These are phyloP conservation scores for Fusarium humuli DNA, from an alignment of 2,329 filamentous ascomycete genomes.

Conservation along the genomic window DNA sequence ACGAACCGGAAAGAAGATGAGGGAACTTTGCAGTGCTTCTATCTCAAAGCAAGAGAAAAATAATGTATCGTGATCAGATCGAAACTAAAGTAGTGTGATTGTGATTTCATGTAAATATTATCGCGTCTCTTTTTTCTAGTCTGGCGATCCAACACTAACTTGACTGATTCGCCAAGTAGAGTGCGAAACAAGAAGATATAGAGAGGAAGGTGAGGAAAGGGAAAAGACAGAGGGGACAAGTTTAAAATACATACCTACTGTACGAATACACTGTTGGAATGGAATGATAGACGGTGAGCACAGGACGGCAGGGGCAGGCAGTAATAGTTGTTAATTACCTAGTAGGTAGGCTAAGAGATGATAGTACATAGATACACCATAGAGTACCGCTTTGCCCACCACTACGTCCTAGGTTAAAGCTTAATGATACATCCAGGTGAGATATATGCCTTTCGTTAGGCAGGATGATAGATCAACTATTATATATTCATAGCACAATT, in stretches of 20 bases:
- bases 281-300: conserved; percentile 12
- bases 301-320: conserved; percentile 1
- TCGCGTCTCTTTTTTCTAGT: not conserved
- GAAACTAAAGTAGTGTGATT: conserved; percentile 1
- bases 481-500: not conserved
- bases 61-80: not conserved
- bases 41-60: not conserved
- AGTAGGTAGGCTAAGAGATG: not conserved
- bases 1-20: conserved; percentile 1
- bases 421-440: not conserved
- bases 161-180: not conserved
- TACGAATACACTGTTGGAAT: conserved; percentile 9
- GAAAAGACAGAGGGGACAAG: not conserved
- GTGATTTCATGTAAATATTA: conserved; percentile 2
- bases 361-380: not conserved
- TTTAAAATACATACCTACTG: not conserved
- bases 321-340: not conserved
- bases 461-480: not conserved
- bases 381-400: not conserved
- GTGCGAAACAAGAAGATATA: not conserved
- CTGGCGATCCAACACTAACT: not conserved
- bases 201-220: not conserved
- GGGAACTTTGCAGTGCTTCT: not conserved
- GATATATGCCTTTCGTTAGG: not conserved
- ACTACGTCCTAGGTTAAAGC: not conserved